Percentiles rank a stretch among this genome's conserved stretches.
Evolutionary conservation across 306 rosid genomes (phyloP).

Genomic region (Purshia tridentata): DNA sequence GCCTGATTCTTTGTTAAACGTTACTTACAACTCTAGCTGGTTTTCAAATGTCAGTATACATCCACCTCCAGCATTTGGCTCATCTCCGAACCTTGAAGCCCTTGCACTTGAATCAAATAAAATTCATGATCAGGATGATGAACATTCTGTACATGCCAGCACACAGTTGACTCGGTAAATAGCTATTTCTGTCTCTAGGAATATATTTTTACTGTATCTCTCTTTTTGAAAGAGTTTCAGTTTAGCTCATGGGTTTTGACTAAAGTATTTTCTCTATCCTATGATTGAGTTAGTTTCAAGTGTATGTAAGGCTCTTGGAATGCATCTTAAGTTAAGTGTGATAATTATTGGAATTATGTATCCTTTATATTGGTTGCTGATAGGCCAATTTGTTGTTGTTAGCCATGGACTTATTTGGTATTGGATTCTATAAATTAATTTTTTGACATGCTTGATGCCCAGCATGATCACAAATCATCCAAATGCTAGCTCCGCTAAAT

Average conservation of each 20-base stretch:
- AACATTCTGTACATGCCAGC: constrained; percentile 65
- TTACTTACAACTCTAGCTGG: constrained; percentile 28
- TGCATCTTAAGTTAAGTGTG: not conserved
- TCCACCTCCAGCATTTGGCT: constrained; percentile 99
- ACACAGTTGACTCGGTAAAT: constrained; percentile 54
- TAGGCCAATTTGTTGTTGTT: not conserved
- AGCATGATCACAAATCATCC: not conserved
- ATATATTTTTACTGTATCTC: constrained; percentile 18
- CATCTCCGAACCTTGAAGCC: constrained; percentile 98
- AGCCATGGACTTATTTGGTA: not conserved
- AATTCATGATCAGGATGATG: constrained; percentile 54
- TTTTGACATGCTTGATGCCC: constrained; percentile 21
- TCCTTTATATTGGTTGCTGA: not conserved
- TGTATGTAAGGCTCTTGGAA: not conserved
- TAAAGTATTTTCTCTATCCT: not conserved
- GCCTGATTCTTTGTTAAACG: constrained; percentile 15
- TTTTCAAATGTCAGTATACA: constrained; percentile 53
- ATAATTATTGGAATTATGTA: not conserved
- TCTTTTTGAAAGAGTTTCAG: not conserved
- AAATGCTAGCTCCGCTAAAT: not conserved
- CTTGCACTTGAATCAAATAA: constrained; percentile 71
- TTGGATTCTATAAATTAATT: not conserved
- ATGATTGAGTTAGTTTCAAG: not conserved
- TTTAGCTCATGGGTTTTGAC: constrained; percentile 2
- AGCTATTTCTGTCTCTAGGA: constrained; percentile 18